phyloP scores from a whole-genome alignment of 768 basidiomycete genomes.

The Dioszegia crocea region DNA sequence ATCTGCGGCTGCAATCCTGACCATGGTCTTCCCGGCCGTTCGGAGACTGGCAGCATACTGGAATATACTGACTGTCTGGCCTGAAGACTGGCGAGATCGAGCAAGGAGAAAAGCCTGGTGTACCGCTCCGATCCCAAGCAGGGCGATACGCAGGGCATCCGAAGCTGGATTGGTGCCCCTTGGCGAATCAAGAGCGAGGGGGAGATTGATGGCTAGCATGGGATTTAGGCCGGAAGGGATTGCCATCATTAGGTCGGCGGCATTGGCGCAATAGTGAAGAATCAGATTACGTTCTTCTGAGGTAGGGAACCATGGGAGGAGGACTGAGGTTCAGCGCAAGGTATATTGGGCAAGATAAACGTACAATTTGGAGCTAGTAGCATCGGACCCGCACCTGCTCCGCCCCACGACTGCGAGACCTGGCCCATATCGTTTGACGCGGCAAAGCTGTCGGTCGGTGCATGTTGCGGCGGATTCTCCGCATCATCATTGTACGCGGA shows the following conservation, averaged over 20 bases:
- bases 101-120: slow-evolving; percentile 54
- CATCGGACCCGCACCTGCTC: slow-evolving; percentile 26
- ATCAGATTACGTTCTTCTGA: slow-evolving; percentile 45
- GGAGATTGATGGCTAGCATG: slow-evolving; percentile 53
- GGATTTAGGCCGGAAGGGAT: slow-evolving; percentile 53
- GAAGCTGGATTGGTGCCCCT: slow-evolving; percentile 49
- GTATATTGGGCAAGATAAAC: slow-evolving; percentile 7
- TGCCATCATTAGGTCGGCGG: slow-evolving; percentile 55
- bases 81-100: slow-evolving; percentile 35
- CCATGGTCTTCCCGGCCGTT: slow-evolving; percentile 49
- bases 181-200: slow-evolving; percentile 52
- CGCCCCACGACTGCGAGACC: slow-evolving; percentile 15
- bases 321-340: slow-evolving; percentile 22
- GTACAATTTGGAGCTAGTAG: slow-evolving; percentile 38
- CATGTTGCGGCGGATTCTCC: not conserved
- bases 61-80: slow-evolving; percentile 47
- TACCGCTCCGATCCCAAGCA: slow-evolving; percentile 53
- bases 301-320: slow-evolving; percentile 49
- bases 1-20: slow-evolving; percentile 48
- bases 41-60: slow-evolving; percentile 50
- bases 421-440: not conserved
- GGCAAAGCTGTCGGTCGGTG: not conserved
- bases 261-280: slow-evolving; percentile 53
- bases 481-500: slow-evolving; percentile 4
- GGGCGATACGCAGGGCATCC: slow-evolving; percentile 52